These are phyloP conservation scores for Helminthosporium solani DNA, from an alignment of 2,329 filamentous ascomycete genomes.

Conservation along the genomic window DNA sequence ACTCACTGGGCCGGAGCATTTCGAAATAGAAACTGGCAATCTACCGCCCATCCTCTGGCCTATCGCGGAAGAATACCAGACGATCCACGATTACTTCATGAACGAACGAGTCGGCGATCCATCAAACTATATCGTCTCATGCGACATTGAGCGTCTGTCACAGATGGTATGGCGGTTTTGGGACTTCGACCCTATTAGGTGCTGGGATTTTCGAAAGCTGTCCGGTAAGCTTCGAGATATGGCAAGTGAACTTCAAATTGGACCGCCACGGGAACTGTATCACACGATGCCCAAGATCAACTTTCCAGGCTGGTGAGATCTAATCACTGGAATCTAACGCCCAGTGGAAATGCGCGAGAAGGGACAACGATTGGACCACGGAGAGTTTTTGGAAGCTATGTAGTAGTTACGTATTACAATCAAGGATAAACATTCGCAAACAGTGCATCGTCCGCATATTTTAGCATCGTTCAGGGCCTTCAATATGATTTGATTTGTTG, in stretches of 20 bases:
- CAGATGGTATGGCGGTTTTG: background rate
- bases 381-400: too few species aligned
- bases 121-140: background rate
- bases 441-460: too few species aligned
- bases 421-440: background rate
- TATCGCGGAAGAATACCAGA: background rate
- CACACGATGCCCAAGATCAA: conserved; percentile 7
- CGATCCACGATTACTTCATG: background rate
- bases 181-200: background rate
- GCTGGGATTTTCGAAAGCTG: background rate
- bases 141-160: background rate
- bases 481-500: too few species aligned
- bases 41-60: background rate
- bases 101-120: background rate
- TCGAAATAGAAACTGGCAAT: background rate
- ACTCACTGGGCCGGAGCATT: background rate
- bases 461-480: too few species aligned
- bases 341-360: background rate
- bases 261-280: conserved; percentile 7
- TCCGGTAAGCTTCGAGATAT: conserved; percentile 5
- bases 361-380: too few species aligned
- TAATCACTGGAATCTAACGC: background rate
- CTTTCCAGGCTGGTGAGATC: too few species aligned
- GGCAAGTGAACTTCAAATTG: conserved; percentile 10
- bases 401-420: background rate